A percentile compares a stretch with the other conserved stretches of the same genome.
Conservation (phyloP, 2,329 filamentous ascomycete species). For the Penicillium sp. region DNA sequence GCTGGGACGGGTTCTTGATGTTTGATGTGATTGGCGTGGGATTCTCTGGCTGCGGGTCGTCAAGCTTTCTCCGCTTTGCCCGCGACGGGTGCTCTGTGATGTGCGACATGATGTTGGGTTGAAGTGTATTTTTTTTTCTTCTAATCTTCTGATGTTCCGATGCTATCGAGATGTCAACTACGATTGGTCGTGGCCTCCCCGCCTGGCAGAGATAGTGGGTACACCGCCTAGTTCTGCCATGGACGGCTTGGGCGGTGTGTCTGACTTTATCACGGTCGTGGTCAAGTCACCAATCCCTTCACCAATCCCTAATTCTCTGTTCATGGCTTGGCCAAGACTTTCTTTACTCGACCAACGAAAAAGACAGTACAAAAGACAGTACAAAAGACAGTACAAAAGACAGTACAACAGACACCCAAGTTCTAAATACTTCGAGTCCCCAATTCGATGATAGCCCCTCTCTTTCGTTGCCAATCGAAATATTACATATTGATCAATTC, state of each 20-base stretch:
- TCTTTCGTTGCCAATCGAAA: too few species aligned
- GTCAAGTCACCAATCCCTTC: too few species aligned
- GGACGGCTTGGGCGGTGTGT: not conserved
- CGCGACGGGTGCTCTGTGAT: constrained; percentile 35
- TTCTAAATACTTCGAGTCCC: too few species aligned
- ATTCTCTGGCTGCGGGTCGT: constrained; percentile 18
- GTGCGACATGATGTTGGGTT: constrained; percentile 33
- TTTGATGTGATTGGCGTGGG: constrained; percentile 17
- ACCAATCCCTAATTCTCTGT: too few species aligned
- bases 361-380: too few species aligned
- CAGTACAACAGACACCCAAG: too few species aligned
- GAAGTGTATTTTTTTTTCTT: constrained; percentile 22
- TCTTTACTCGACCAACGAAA: too few species aligned
- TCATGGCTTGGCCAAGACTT: too few species aligned
- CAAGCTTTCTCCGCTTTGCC: constrained; percentile 44
- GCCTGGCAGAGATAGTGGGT: not conserved
- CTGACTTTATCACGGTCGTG: not conserved
- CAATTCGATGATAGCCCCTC: too few species aligned
- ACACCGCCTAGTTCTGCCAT: not conserved
- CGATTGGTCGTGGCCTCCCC: constrained; percentile 18
- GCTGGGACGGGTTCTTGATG: constrained; percentile 59
- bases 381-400: too few species aligned
- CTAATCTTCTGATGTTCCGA: constrained; percentile 22
- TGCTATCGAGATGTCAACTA: constrained; percentile 23
- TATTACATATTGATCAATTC: too few species aligned